Evolutionary conservation across 768 basidiomycete species (phyloP).

Genomic region (Phylloporus arenicola): DNA sequence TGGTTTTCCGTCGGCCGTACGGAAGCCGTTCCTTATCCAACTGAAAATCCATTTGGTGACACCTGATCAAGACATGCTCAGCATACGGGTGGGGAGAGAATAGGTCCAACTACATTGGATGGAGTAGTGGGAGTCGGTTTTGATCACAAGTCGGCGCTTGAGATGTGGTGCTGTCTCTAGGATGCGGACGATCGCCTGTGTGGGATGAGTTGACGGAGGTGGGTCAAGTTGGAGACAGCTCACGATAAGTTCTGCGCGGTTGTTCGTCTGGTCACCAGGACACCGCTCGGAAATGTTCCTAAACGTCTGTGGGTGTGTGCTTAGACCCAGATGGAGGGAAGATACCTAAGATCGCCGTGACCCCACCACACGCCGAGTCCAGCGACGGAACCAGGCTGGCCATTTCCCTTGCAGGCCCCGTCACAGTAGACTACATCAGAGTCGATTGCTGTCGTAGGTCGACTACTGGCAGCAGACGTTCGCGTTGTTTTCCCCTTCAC

Average conservation of each 20-base stretch:
- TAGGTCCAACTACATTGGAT: constrained; percentile 55
- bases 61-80: constrained; percentile 42
- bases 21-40: constrained; percentile 60
- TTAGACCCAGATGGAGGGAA: background rate
- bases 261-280: constrained; percentile 81
- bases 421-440: constrained; percentile 72
- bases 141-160: constrained; percentile 59
- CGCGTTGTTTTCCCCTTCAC: constrained; percentile 13
- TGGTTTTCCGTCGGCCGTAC: constrained; percentile 39
- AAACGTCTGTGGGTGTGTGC: background rate
- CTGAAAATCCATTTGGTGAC: constrained; percentile 59
- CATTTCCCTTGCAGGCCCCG: constrained; percentile 85
- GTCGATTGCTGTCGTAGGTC: constrained; percentile 14
- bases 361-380: constrained; percentile 94
- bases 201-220: background rate
- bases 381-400: constrained; percentile 56
- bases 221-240: constrained; percentile 22
- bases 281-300: constrained; percentile 83
- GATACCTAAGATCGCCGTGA: constrained; percentile 50
- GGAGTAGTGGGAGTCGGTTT: constrained; percentile 82
- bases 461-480: constrained; percentile 20
- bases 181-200: constrained; percentile 81
- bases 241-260: constrained; percentile 84
- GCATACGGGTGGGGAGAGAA: background rate
- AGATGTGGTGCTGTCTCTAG: constrained; percentile 65